These are phyloP conservation scores for Maudiozyma humilis DNA, from an alignment of 1,139 yeast genomes.

Conservation along the genomic window DNA sequence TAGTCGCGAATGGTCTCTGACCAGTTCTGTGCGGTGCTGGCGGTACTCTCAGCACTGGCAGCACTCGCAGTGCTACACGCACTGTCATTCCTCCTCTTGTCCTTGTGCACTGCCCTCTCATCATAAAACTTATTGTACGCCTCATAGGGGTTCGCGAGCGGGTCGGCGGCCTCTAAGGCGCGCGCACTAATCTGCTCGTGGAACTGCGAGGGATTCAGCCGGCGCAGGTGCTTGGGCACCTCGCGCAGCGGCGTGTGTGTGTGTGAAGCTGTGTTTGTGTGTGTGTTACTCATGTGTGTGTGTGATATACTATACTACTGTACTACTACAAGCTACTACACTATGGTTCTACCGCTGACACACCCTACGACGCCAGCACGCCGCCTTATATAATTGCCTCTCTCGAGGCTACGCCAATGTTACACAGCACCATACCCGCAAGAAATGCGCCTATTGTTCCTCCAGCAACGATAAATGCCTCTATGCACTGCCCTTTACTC, in stretches of 20 bases:
- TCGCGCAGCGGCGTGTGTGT: background rate
- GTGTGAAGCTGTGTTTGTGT: background rate
- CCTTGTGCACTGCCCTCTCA: slow-evolving; percentile 6
- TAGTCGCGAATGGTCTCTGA: slow-evolving; percentile 10
- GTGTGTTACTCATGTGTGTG: background rate
- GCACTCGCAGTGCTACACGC: background rate
- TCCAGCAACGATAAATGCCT: background rate
- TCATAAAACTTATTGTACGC: slow-evolving; percentile 17
- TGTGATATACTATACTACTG: background rate
- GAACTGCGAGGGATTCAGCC: slow-evolving; percentile 7
- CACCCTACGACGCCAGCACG: too few relatives aligned
- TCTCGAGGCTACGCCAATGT: too few relatives aligned
- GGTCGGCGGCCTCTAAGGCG: too few relatives aligned
- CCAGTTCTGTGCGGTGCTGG: slow-evolving; percentile 4
- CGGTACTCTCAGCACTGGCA: background rate
- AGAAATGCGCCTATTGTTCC: background rate
- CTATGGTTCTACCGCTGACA: too few relatives aligned
- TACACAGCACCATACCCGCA: too few relatives aligned
- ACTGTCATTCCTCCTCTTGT: slow-evolving; percentile 2
- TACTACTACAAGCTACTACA: too few relatives aligned
- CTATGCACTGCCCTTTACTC: too few relatives aligned
- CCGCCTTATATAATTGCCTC: background rate
- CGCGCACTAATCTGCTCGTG: background rate
- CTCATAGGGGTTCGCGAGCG: slow-evolving; percentile 5
- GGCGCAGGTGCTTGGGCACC: background rate